These are phyloP conservation scores for Tanozyma kutaoensis DNA, from an alignment of 805 yeast genomes.

Conservation along the genomic window DNA sequence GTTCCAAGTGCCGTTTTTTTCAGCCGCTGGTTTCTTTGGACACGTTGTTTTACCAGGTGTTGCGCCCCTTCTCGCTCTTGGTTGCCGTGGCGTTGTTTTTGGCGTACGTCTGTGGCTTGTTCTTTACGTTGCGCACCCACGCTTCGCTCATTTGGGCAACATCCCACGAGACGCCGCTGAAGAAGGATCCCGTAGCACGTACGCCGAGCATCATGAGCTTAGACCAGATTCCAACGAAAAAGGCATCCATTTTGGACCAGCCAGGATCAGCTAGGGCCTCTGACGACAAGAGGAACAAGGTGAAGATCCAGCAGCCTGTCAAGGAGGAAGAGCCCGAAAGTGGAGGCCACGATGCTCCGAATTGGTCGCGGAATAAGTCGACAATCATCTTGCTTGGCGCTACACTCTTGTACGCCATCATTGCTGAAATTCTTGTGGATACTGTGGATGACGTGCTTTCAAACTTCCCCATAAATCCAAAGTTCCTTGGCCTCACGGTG, in stretches of 20 bases:
- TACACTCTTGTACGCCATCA: constrained; percentile 77
- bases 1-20: constrained; percentile 56
- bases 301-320: too few species aligned
- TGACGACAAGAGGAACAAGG: too few species aligned
- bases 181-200: too few species aligned
- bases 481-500: constrained; percentile 83
- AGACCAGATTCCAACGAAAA: too few species aligned
- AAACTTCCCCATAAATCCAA: constrained; percentile 74
- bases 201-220: too few species aligned
- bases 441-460: constrained; percentile 80
- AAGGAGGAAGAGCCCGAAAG: constrained; percentile 10
- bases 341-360: constrained; percentile 94
- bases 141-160: constrained; percentile 93
- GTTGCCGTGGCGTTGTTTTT: constrained; percentile 73
- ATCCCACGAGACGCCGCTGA: constrained; percentile 13
- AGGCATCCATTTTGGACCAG: too few species aligned
- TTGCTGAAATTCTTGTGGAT: constrained; percentile 89
- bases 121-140: constrained; percentile 90
- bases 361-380: constrained; percentile 85
- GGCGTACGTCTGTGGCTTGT: constrained; percentile 78
- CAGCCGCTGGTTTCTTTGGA: constrained; percentile 70
- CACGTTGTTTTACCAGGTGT: constrained; percentile 46
- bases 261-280: too few species aligned
- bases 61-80: constrained; percentile 69
- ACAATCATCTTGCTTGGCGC: constrained; percentile 73